Evolutionary conservation across 257 asterid species (phyloP), one percentile per base, ranked within the genome.

Genomic region (Penstemon barbatus): DNA sequence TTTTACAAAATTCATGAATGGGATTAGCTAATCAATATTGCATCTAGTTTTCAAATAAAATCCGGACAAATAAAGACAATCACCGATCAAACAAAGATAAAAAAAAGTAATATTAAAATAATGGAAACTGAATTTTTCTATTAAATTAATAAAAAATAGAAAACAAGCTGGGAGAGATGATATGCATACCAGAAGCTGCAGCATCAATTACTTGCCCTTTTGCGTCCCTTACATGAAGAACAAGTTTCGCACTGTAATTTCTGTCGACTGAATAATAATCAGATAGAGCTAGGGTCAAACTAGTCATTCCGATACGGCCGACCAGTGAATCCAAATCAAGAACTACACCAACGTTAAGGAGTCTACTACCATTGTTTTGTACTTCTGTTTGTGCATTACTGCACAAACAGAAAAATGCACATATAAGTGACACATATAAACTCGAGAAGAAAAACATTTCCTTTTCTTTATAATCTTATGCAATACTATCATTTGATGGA

Each of bases 131-230:
- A 25, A 25, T 25, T 25, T 25, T 25, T 25, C 33, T 25, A 25
- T 25, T 25, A 25, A 25, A 25, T 25, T 25, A 25, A 25, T 25
- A 25, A 25, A 25, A 25, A 0, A 1, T 25, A 25, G 33, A 25
- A 25, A 25, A 25, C 33, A 25, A 25, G 33, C 33, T 25, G 33
- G 33, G 33, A 25, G 33, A 25, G 33, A 25, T 25, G 33, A 25
- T 25, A 25, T 61, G 44, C 15, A 44, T 64, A 78, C 82, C 82
- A 56, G 79, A 63, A 38, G 70, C 71, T 53, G 82, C 82, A 42
- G 76, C 82, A 55, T 70, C 73, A 59, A 74, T 48, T 48, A 65
- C 62, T 46, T 74, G 67, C 38, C 68, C 72, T 38, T 70, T 68
- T 38, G 79, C 65, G 66, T 70, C 76, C 51, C 71, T 70, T 41